These are phyloP conservation scores for Suhomyces canberraensis DNA, from an alignment of 805 yeast species.

Conservation along the genomic window DNA sequence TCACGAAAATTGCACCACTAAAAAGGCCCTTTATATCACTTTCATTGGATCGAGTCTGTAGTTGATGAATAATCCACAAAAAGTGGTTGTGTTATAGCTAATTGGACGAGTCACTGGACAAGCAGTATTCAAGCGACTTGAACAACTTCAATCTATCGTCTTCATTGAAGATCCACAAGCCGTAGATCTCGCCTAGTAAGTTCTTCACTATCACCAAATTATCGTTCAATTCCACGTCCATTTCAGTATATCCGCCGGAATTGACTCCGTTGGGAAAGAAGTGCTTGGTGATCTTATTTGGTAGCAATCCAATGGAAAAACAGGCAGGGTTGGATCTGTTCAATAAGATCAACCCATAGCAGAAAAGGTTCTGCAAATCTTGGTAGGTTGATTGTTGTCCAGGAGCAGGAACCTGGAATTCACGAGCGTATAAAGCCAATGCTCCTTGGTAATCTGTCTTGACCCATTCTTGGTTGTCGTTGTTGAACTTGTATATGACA, in stretches of 20 bases:
- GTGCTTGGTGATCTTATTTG: constrained; percentile 47
- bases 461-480: constrained; percentile 60
- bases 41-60: too few species aligned
- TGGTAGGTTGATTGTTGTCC: constrained; percentile 16
- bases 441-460: constrained; percentile 71
- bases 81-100: too few species aligned
- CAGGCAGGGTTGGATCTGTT: constrained; percentile 68
- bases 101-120: constrained; percentile 32
- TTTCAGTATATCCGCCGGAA: constrained; percentile 35
- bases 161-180: constrained; percentile 73
- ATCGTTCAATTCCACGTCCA: constrained; percentile 67
- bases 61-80: too few species aligned
- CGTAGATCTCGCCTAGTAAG: constrained; percentile 66
- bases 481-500: constrained; percentile 63
- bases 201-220: constrained; percentile 69
- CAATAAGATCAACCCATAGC: constrained; percentile 66
- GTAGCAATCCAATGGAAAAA: constrained; percentile 66
- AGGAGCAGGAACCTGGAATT: constrained; percentile 27
- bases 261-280: constrained; percentile 36
- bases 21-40: too few species aligned
- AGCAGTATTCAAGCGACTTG: constrained; percentile 42
- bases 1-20: too few species aligned
- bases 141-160: constrained; percentile 61
- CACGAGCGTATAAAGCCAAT: constrained; percentile 59
- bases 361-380: constrained; percentile 46